These are phyloP conservation scores for Abelmoschus esculentus DNA, from an alignment of 345 rosid genomes.

Conservation along the genomic window DNA sequence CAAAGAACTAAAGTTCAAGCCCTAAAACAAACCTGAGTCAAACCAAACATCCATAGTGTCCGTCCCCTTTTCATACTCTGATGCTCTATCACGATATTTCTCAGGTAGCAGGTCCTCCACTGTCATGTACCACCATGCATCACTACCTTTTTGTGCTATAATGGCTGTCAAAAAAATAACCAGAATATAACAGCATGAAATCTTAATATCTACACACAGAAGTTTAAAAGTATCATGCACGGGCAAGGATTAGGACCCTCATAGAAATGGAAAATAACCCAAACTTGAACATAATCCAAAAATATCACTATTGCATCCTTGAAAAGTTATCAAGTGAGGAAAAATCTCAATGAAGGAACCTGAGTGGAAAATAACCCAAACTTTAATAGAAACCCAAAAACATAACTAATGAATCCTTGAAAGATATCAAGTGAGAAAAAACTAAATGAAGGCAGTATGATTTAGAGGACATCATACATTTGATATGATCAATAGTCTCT, in stretches of 20 bases:
- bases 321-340: not conserved
- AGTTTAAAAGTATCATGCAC: not conserved
- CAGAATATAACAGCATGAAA: slow-evolving; percentile 3
- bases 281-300: not conserved
- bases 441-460: not conserved
- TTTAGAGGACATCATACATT: slow-evolving; percentile 41
- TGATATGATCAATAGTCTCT: slow-evolving; percentile 75
- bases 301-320: not conserved
- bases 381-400: not conserved
- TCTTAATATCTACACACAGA: not conserved
- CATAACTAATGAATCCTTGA: not conserved
- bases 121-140: slow-evolving; percentile 96
- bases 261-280: slow-evolving; percentile 6
- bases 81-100: slow-evolving; percentile 57
- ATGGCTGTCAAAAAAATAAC: slow-evolving; percentile 44
- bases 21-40: slow-evolving; percentile 59
- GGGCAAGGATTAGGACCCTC: not conserved
- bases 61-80: slow-evolving; percentile 77
- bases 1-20: not conserved
- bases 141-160: slow-evolving; percentile 75
- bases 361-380: not conserved
- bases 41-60: slow-evolving; percentile 99
- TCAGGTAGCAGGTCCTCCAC: slow-evolving; percentile 82
- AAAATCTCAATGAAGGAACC: not conserved
- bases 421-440: not conserved